Evolutionary conservation across 768 basidiomycete species (phyloP).

Genomic region (Phaeotremella fagi): DNA sequence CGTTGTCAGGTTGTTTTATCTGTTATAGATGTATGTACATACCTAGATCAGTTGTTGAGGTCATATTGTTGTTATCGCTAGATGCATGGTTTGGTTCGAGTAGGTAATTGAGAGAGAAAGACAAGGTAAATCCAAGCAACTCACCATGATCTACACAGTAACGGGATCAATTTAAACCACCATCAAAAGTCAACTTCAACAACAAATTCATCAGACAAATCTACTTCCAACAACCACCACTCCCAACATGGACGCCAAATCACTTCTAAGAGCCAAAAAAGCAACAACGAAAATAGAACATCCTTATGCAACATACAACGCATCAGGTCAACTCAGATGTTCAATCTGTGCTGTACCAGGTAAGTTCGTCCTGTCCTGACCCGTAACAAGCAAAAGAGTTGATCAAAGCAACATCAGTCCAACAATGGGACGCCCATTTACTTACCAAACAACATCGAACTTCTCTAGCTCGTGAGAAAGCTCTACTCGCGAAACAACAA

Average conservation of each 20-base stretch:
- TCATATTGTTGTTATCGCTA: too few species aligned
- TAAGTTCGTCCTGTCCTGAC: slow-evolving; percentile 7
- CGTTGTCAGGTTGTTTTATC: neutral
- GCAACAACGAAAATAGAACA: slow-evolving; percentile 40
- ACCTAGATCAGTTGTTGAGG: neutral
- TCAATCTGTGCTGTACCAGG: slow-evolving; percentile 43
- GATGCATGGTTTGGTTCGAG: neutral
- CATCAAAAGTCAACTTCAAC: neutral
- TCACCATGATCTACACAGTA: neutral
- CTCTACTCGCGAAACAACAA: slow-evolving; percentile 8
- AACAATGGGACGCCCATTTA: slow-evolving; percentile 46
- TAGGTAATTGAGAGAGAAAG: neutral
- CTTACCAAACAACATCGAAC: slow-evolving; percentile 44
- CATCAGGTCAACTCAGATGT: slow-evolving; percentile 39
- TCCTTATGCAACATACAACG: slow-evolving; percentile 38
- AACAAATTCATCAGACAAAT: too few species aligned
- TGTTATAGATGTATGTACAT: neutral
- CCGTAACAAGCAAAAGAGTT: neutral
- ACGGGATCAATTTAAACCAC: neutral
- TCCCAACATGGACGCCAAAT: slow-evolving; percentile 39
- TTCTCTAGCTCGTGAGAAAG: slow-evolving; percentile 40
- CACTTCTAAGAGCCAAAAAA: slow-evolving; percentile 44
- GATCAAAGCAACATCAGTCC: slow-evolving; percentile 16
- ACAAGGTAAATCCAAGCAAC: neutral
- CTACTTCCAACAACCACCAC: too few species aligned